Percentiles rank a stretch among this genome's conserved stretches.
These are phyloP conservation scores for Thelonectria olida DNA, from an alignment of 2,329 filamentous ascomycete species.

Conservation along the genomic window DNA sequence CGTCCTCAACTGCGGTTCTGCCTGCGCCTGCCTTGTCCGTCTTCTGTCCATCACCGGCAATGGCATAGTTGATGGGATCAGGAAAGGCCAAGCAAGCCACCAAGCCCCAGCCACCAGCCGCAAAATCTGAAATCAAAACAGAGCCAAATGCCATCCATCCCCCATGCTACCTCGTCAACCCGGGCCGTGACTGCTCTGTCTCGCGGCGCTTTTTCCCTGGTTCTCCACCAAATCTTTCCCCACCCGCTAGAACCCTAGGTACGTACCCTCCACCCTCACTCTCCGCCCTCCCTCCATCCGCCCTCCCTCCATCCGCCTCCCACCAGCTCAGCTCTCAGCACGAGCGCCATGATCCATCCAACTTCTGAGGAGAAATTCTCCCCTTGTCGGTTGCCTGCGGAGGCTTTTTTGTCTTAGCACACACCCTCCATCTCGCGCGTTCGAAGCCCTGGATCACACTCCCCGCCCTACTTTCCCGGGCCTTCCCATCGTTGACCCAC, in stretches of 20 bases:
- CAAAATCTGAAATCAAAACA: constrained; percentile 2
- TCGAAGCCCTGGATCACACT: no score
- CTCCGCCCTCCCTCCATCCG: neutral
- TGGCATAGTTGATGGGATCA: neutral
- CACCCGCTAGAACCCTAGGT: constrained; percentile 20
- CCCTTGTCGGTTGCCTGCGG: constrained; percentile 7
- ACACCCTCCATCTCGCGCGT: no score
- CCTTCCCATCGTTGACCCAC: constrained; percentile 30
- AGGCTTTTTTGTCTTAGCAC: constrained; percentile 1
- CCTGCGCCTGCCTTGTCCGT: neutral
- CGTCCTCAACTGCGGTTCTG: neutral
- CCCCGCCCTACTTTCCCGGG: constrained; percentile 23
- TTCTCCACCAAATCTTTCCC: constrained; percentile 20
- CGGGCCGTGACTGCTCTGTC: constrained; percentile 2
- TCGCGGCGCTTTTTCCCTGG: neutral
- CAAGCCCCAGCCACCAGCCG: constrained; percentile 16
- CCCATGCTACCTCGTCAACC: neutral
- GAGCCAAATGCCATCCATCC: constrained; percentile 1
- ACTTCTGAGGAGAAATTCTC: neutral
- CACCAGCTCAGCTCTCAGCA: constrained; percentile 4
- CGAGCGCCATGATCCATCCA: constrained; percentile 1
- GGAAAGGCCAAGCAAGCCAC: neutral
- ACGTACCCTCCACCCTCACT: constrained; percentile 10
- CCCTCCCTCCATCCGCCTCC: neutral
- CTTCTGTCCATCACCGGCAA: neutral